Conservation (phyloP, 139 green algal species). For the Picochlorum sp. region DNA sequence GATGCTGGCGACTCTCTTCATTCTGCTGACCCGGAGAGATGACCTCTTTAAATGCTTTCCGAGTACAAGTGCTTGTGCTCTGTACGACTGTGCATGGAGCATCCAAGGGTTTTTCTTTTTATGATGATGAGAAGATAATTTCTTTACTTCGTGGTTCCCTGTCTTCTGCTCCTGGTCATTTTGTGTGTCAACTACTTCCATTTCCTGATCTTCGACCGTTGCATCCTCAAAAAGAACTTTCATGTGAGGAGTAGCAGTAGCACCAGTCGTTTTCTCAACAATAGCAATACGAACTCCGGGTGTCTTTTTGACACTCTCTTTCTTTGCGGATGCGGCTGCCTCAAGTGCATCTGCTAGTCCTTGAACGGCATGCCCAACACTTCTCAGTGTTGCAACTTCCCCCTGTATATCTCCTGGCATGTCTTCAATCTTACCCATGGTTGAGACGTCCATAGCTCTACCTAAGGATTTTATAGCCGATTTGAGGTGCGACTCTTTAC, state of each 20-base stretch:
- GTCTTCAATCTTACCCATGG: not conserved
- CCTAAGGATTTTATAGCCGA: too few relatives aligned
- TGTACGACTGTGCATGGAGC: not conserved
- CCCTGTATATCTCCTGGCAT: not conserved
- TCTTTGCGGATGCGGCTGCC: not conserved
- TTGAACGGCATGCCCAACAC: not conserved
- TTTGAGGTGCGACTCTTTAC: too few relatives aligned
- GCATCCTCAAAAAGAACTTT: not conserved
- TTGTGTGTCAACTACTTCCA: not conserved
- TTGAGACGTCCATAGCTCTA: too few relatives aligned
- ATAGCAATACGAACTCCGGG: not conserved
- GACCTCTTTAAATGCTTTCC: slow-evolving; percentile 6
- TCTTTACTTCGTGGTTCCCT: too few relatives aligned
- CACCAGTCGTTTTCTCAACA: not conserved
- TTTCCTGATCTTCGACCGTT: not conserved
- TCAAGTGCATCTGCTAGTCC: not conserved
- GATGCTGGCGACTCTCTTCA: slow-evolving; percentile 5
- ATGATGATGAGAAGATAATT: too few relatives aligned
- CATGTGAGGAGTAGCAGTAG: not conserved
- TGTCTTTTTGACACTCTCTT: not conserved
- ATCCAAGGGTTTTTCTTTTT: not conserved
- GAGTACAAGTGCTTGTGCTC: slow-evolving; percentile 4
- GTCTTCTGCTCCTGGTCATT: not conserved
- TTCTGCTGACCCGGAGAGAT: not conserved
- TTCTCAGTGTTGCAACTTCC: not conserved